These are phyloP conservation scores for Nemania sp. DNA, from an alignment of 2,329 filamentous ascomycete species.

Conservation along the genomic window DNA sequence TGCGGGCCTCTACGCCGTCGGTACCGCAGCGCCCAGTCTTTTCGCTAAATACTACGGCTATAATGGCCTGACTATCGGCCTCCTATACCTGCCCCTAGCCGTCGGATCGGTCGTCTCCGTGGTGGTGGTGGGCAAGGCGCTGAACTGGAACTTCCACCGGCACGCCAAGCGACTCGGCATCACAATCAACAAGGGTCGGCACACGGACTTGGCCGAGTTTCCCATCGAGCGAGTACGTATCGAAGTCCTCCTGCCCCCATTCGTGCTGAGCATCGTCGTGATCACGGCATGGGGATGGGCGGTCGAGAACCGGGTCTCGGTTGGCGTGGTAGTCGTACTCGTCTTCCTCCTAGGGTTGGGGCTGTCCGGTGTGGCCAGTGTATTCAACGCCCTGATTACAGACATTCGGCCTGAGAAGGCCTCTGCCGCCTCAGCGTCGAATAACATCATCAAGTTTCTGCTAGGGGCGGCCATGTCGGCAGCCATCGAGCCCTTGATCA, in stretches of 20 bases:
- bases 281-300: constrained; percentile 63
- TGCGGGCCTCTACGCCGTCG: constrained; percentile 58
- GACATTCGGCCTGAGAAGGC: constrained; percentile 64
- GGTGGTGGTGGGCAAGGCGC: constrained; percentile 57
- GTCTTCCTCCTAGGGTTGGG: constrained; percentile 59
- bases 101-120: constrained; percentile 53
- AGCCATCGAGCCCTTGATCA: constrained; percentile 61
- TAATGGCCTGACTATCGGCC: constrained; percentile 53
- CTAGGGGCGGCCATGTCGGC: constrained; percentile 63
- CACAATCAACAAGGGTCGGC: constrained; percentile 18
- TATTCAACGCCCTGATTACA: constrained; percentile 63
- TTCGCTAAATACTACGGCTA: constrained; percentile 55
- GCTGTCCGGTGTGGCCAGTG: constrained; percentile 62
- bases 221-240: constrained; percentile 32
- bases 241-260: constrained; percentile 40
- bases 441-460: constrained; percentile 64
- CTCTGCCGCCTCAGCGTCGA: constrained; percentile 63
- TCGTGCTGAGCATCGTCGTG: constrained; percentile 57
- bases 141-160: constrained; percentile 35
- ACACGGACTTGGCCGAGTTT: constrained; percentile 27
- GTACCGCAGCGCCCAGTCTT: constrained; percentile 55
- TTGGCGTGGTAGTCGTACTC: constrained; percentile 59
- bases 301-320: constrained; percentile 52
- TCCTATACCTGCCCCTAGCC: constrained; percentile 59
- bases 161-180: constrained; percentile 27